A percentile compares a stretch with the other conserved stretches of the same genome.
These are phyloP conservation scores for Acacia confusa DNA, from an alignment of 306 rosid genomes.

Conservation along the genomic window DNA sequence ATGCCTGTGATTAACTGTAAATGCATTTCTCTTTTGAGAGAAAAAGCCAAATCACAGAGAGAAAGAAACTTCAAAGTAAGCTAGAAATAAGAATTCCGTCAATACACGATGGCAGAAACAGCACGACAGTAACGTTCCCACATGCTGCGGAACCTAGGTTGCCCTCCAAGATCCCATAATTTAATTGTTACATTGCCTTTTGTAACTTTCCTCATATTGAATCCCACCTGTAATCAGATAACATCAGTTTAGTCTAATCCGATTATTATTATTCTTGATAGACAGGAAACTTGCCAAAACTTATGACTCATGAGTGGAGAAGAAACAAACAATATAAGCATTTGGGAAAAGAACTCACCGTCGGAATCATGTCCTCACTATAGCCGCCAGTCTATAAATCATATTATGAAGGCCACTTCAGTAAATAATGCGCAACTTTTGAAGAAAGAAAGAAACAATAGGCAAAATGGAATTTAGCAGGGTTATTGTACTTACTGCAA, in stretches of 20 bases:
- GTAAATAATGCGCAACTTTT: conserved; percentile 25
- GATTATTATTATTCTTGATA: conserved; percentile 2
- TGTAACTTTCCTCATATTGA: conserved; percentile 90
- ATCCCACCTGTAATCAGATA: conserved; percentile 72
- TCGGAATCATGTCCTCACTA: conserved; percentile 97
- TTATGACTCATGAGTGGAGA: conserved; percentile 16
- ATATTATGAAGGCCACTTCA: conserved; percentile 3
- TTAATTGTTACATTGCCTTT: conserved; percentile 92
- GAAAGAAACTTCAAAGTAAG: conserved; percentile 20
- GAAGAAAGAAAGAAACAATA: neutral
- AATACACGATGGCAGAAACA: conserved; percentile 91
- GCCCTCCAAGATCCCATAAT: conserved; percentile 98
- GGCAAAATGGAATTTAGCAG: conserved; percentile 8
- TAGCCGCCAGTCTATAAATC: conserved; percentile 79
- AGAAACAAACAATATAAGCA: conserved; percentile 17
- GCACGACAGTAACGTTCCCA: conserved; percentile 97
- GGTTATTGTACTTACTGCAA: conserved; percentile 65
- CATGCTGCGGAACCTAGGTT: conserved; percentile 97
- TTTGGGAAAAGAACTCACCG: conserved; percentile 53
- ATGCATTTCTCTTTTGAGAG: conserved; percentile 11
- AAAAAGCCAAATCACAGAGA: neutral
- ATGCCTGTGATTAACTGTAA: neutral
- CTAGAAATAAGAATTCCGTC: conserved; percentile 25
- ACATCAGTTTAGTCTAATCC: conserved; percentile 24
- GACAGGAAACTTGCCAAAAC: conserved; percentile 5